These are phyloP conservation scores for Cucurbita pepo DNA, from an alignment of 306 rosid genomes.

Conservation along the genomic window DNA sequence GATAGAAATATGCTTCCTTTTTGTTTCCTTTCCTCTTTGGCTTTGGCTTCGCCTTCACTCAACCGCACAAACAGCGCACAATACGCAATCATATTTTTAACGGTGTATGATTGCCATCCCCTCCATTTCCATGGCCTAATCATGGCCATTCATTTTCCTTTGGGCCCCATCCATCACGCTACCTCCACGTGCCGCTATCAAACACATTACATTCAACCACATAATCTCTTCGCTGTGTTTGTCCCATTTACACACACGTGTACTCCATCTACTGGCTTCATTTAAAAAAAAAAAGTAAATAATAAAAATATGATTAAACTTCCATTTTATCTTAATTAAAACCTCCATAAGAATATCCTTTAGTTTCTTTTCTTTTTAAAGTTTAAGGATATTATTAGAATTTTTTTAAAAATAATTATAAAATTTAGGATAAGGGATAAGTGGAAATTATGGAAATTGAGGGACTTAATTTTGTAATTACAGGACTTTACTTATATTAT, in stretches of 20 bases:
- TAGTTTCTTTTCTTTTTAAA: too few species aligned
- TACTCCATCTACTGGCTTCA: background rate
- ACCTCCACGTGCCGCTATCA: background rate
- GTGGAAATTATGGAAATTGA: too few species aligned
- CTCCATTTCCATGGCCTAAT: background rate
- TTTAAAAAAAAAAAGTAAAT: too few species aligned
- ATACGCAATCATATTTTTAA: background rate
- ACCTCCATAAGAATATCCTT: too few species aligned
- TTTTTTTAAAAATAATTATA: too few species aligned
- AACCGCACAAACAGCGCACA: background rate
- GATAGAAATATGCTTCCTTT: background rate
- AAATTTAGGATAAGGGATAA: too few species aligned
- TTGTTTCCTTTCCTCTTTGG: background rate
- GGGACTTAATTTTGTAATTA: too few species aligned
- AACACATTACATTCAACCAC: background rate
- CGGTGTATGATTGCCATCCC: constrained; percentile 1
- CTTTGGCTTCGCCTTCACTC: background rate
- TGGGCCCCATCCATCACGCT: background rate
- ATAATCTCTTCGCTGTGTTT: background rate
- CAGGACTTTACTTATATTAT: too few species aligned
- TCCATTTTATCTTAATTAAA: too few species aligned
- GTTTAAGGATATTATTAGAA: too few species aligned
- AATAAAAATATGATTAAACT: too few species aligned
- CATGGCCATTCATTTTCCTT: background rate
- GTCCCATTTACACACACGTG: background rate